Base-by-base conservation (phyloP, 306 rosid species). In the Quercus robur region DNA sequence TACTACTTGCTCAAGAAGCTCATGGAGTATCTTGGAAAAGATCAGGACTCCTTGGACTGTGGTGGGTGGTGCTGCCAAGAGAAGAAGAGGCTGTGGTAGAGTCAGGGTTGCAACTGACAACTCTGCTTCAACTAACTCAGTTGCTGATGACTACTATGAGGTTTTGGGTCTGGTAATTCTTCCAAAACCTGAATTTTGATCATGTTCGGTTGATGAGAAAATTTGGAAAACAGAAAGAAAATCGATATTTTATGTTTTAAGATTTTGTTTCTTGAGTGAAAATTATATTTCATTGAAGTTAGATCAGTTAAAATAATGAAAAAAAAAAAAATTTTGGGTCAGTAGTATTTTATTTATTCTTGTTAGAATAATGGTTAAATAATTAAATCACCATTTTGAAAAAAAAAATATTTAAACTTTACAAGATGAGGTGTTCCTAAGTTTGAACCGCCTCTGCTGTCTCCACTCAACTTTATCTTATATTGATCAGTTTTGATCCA, bases 131-230 rank as follows among this genome's bases (percentile, higher is more conserved):
- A 59, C 58, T 49, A 84, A 83, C 4, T 77, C 82, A 69, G 79
- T 87, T 70, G 99, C 97, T 5, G 99, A 95, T 80, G 96, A 95
- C 75, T 95, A 90, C 80, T 93, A 95, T 77, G 88, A 90, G 28
- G 98, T 95, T 80, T 81, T 95, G 87, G 99, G 99, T 56, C 78
- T 95, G 91, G 99, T 93, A 91, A 83, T 78, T 49, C n/a, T 68
- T 31, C 41, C 41, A 62, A 58, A 73, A 35, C 79, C 81, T 23
- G 1, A 31, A 49, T 21, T 74, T 59, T 11, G 49, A 51, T 79
- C 58, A 79, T 76, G 15, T 4, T 51, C 77, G 19, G 14, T 62
- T 49, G 12, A 21, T 19, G 55, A 73, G 56, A 78, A 70, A 56
- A 70, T 58, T 2, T 28, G 41, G 12, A 38, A 4, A 67, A 2